Evolutionary conservation across 2,329 filamentous ascomycete genomes (phyloP).

Genomic region (Bipolaris sorokiniana): DNA sequence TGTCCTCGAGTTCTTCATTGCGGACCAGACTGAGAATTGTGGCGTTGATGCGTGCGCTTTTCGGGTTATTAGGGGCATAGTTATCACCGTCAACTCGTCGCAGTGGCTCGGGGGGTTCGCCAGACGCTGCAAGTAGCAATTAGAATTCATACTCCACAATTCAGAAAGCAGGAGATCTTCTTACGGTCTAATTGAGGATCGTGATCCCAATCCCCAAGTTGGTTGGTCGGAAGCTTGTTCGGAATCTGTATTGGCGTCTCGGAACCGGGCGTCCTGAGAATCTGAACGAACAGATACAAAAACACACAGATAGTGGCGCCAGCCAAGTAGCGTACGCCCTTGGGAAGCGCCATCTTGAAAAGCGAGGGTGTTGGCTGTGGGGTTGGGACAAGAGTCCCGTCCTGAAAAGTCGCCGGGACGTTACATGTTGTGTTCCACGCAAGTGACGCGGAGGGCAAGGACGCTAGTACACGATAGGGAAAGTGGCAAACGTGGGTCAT

Average conservation of each 20-base stretch:
- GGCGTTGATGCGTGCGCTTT: slow-evolving; percentile 87
- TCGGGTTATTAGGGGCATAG: slow-evolving; percentile 76
- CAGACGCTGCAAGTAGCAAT: slow-evolving; percentile 65
- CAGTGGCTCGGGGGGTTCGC: slow-evolving; percentile 80
- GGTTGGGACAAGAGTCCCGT: slow-evolving; percentile 14
- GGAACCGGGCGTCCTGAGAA: slow-evolving; percentile 67
- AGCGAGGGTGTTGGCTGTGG: slow-evolving; percentile 6
- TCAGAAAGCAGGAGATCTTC: slow-evolving; percentile 36
- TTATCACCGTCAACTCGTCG: slow-evolving; percentile 71
- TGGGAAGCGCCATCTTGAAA: slow-evolving; percentile 77
- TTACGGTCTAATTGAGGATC: slow-evolving; percentile 89
- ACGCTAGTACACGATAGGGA: slow-evolving; percentile 10
- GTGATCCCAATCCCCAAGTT: slow-evolving; percentile 67
- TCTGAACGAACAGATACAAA: slow-evolving; percentile 78
- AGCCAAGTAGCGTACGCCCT: slow-evolving; percentile 80
- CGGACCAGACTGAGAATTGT: slow-evolving; percentile 90
- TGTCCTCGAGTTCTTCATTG: slow-evolving; percentile 83
- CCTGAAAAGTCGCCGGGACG: slow-evolving; percentile 7
- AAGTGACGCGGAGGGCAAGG: slow-evolving; percentile 16
- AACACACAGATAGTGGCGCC: slow-evolving; percentile 74
- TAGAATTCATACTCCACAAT: slow-evolving; percentile 11
- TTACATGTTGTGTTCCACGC: slow-evolving; percentile 15
- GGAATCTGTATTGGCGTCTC: slow-evolving; percentile 52
- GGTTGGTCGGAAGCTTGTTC: slow-evolving; percentile 44
- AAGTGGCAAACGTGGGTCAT: neutral